Evolutionary conservation across 2,329 filamentous ascomycete genomes (phyloP), one percentile per base, ranked within the genome.

Genomic region (Calonectria multiphialidica): DNA sequence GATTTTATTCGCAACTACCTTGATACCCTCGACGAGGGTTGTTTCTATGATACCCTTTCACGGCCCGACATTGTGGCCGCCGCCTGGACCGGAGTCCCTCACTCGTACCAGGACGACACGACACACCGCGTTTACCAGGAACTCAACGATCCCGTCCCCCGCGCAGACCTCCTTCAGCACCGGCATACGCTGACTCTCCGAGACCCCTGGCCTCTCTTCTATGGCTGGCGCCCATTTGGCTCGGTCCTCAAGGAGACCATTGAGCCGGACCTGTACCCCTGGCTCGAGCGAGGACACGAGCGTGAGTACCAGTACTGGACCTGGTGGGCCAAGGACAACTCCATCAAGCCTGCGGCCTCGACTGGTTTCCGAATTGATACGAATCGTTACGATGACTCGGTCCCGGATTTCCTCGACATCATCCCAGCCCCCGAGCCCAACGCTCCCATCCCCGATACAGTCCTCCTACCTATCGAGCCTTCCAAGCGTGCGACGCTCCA

Each of bases 61-160:
- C 78, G 76, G 5, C 78, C 78, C n/a, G 78, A 79, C 42, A 78
- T 79, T n/a, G 78, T 79, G 49, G 71, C 74, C n/a, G 73, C 76
- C 4, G 74, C 55, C 42, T 79, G 78, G 78, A 79, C 75, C 35
- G 78, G 78, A 40, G 74, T 74, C 5, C 47, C 75, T 5, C 77
- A 79, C 50, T 79, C 77, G 13, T 79, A 78, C 40, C 78, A 78
- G 23, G 78, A 79, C 45, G 59, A 75, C 40, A 12, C 23, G 10
- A 67, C 64, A 2, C 40, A 57, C 50, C 49, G 59, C 25, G 49
- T 68, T 25, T 79, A 79, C 40, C 53, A 68, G 45, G 65, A 72
- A 5, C 73, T 75, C n/a, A 62, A 62, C 10, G 71, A 70, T 9
- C 28, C 47, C 13, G 71, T 79, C 15, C 71, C 78, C 12, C 78